Conservation (phyloP, 139 green algal genomes). For the Chlamydomonas applanata region DNA sequence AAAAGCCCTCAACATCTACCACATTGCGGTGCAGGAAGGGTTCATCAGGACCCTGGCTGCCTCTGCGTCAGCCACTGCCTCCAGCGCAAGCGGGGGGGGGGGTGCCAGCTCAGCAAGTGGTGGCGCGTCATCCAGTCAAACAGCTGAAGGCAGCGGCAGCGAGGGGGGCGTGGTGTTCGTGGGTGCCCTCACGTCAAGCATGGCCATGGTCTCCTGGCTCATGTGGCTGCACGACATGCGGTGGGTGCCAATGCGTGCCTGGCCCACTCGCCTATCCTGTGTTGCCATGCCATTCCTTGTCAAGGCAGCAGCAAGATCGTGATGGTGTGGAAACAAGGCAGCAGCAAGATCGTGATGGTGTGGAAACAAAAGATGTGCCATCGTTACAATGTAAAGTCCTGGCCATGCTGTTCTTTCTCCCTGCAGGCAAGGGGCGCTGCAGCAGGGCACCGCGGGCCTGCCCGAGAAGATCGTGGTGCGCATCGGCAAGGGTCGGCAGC, state of each 20-base stretch:
- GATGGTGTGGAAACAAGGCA: not conserved
- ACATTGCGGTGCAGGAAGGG: conserved; percentile 11
- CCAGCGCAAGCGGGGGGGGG: no score
- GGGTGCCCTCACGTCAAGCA: not conserved
- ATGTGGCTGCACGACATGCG: not conserved
- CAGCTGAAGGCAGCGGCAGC: not conserved
- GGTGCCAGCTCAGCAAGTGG: no score
- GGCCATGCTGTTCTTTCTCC: no score
- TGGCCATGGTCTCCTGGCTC: conserved; percentile 3
- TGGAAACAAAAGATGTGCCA: no score
- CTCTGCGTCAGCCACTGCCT: no score
- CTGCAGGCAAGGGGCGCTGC: conserved; percentile 39
- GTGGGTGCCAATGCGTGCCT: no score
- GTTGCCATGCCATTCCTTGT: no score
- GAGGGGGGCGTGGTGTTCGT: conserved; percentile 1
- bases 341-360: conserved; percentile 5
- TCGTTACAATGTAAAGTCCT: no score
- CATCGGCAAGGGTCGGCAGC: conserved; percentile 5
- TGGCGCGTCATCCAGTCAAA: not conserved
- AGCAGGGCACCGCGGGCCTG: conserved; percentile 9
- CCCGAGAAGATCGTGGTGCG: conserved; percentile 17
- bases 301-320: conserved; percentile 6
- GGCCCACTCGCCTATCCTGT: no score
- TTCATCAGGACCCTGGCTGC: not conserved
- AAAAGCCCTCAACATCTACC: conserved; percentile 28